Percentiles rank a stretch among this genome's conserved stretches.
Conservation (phyloP, 2,329 filamentous ascomycete species). For the Akanthomyces lecanii region DNA sequence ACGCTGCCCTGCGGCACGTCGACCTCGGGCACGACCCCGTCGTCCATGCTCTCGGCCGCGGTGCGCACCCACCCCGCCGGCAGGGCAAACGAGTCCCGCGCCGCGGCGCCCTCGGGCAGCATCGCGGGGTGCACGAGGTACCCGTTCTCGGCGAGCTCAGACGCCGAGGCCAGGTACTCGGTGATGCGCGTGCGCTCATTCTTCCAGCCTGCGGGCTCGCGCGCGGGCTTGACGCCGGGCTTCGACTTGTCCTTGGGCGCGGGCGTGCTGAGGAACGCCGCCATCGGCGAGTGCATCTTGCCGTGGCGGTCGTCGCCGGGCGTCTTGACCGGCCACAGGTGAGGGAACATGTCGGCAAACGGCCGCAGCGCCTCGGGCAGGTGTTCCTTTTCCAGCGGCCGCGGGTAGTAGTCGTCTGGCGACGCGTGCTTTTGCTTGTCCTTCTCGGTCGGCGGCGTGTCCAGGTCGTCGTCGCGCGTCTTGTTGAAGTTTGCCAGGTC, state of each 20-base stretch:
- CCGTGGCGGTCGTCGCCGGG: conserved; percentile 79
- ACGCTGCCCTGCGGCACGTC: conserved; percentile 78
- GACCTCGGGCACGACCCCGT: conserved; percentile 62
- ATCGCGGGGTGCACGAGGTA: conserved; percentile 79
- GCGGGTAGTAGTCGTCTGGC: conserved; percentile 59
- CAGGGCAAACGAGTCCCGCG: conserved; percentile 46
- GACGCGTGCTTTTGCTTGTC: conserved; percentile 30
- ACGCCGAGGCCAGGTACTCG: conserved; percentile 65
- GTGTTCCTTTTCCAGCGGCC: conserved; percentile 45
- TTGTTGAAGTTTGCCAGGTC: conserved; percentile 46
- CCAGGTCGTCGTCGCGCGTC: conserved; percentile 26
- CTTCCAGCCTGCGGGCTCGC: conserved; percentile 62
- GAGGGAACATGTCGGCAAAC: conserved; percentile 76
- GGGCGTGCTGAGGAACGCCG: conserved; percentile 75
- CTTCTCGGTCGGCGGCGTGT: conserved; percentile 27
- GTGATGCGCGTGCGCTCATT: conserved; percentile 79
- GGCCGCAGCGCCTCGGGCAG: conserved; percentile 55
- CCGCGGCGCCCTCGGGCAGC: conserved; percentile 48
- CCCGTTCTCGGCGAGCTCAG: conserved; percentile 77
- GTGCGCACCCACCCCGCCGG: conserved; percentile 82
- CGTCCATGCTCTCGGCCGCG: conserved; percentile 59
- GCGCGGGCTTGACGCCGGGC: conserved; percentile 54
- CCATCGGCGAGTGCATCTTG: conserved; percentile 81
- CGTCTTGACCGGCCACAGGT: conserved; percentile 84
- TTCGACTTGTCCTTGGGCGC: conserved; percentile 62